Percentiles rank a stretch among this genome's conserved stretches.
Evolutionary conservation across 495 filamentous ascomycete species (phyloP).

Genomic region (Lepidopterella palustris): DNA sequence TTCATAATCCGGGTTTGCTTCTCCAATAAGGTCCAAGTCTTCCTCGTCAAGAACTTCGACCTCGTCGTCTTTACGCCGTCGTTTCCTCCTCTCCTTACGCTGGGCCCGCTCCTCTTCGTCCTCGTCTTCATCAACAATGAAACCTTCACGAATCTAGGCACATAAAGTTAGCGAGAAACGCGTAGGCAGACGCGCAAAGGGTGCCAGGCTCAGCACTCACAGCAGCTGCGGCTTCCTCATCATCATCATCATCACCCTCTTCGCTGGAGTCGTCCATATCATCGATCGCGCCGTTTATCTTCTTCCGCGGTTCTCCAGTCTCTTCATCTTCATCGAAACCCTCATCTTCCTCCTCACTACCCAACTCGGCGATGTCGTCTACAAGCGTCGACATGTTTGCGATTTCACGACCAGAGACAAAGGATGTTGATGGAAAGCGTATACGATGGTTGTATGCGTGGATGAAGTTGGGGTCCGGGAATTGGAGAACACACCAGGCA

Average conservation of each 20-base stretch:
- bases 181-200: background rate
- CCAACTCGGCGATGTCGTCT: conserved; percentile 75
- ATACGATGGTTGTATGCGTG: too few relatives aligned
- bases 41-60: conserved; percentile 91
- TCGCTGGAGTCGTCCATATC: conserved; percentile 78
- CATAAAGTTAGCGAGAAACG: background rate
- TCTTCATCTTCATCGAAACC: conserved; percentile 83
- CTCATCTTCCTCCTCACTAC: conserved; percentile 86
- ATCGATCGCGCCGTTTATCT: conserved; percentile 39
- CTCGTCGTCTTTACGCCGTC: conserved; percentile 69
- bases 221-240: conserved; percentile 65
- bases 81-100: conserved; percentile 57
- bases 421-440: too few relatives aligned
- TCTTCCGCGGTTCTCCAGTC: conserved; percentile 54
- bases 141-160: conserved; percentile 75
- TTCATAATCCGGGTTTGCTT: conserved; percentile 62
- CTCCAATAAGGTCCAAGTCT: conserved; percentile 89
- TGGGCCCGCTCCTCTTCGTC: conserved; percentile 55
- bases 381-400: conserved; percentile 44
- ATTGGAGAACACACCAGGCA: too few relatives aligned
- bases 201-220: background rate
- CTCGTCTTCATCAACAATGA: conserved; percentile 81
- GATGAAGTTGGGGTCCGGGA: background rate
- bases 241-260: conserved; percentile 94
- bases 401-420: conserved; percentile 4